Evolutionary conservation across 1,284 basidiomycete species (phyloP), one percentile per base, ranked within the genome.

Genomic region (Phenoliferia sp.): DNA sequence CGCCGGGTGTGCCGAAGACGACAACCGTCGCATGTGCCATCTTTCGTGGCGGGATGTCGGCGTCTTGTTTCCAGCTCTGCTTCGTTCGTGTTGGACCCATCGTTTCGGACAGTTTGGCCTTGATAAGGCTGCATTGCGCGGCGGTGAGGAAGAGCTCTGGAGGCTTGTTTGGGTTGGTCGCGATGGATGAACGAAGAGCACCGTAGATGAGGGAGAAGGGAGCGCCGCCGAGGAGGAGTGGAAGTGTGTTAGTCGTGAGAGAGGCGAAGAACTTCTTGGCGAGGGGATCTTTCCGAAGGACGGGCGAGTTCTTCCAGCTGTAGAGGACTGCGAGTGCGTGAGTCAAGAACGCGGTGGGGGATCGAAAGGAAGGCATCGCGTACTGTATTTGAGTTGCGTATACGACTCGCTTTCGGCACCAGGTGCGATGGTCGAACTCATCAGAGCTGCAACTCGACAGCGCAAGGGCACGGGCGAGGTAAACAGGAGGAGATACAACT

Each of bases 61-160:
- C 64, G 7, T 62, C 48, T 3, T 31, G 3, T 4, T 61, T 64
- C 63, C 65, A 71, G 28, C 56, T 61, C 19, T 48, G 29, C 3
- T 39, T 33, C 0, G 70, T 65, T 3, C 70, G 39, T 4, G 58
- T 59, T 7, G 70, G 70, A 0, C 70, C 70, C 65, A 69, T 69
- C 39, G 52, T 22, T 0, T 63, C 26, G 16, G 59, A 60, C 32
- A 71, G 66, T 12, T 28, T 48, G 39, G 32, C 32, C n/a, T 59
- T 26, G 32, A 71, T 36, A 15, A 22, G 7, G 3, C 19, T 29
- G 59, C 61, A 61, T 54, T 67, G 63, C 0, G 48, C 17, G 10
- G 26, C 15, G 17, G 54, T 19, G 39, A 69, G 56, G 63, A 63
- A 71, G 9, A 71, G 65, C 35, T 71, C 69, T n/a, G 60, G 59